A percentile compares a stretch with the other conserved stretches of the same genome.
Conservation (phyloP, 495 filamentous ascomycete genomes). For the Aspergillus haitiensis region DNA sequence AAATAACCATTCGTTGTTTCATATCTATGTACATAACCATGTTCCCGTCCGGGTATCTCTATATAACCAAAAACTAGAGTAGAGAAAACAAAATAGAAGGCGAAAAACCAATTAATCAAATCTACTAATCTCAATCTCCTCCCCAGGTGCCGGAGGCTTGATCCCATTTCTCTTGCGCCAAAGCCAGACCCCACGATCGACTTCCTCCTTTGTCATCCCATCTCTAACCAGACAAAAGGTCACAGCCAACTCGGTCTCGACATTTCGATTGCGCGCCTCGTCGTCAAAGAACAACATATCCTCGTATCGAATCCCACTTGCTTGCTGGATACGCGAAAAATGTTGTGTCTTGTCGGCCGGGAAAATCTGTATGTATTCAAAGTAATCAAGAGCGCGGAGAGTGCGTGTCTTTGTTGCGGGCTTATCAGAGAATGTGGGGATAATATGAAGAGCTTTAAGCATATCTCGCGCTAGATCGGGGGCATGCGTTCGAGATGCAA, state of each 20-base stretch:
- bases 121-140: conserved; percentile 2
- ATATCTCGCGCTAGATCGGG: conserved; percentile 80
- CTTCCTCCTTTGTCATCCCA: conserved; percentile 74
- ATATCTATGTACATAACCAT: no score
- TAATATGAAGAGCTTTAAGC: conserved; percentile 70
- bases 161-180: conserved; percentile 77
- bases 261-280: conserved; percentile 81
- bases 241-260: conserved; percentile 76
- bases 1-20: no score
- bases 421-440: conserved; percentile 49
- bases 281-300: conserved; percentile 99
- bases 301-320: conserved; percentile 61
- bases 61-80: not conserved
- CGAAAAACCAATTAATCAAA: not conserved
- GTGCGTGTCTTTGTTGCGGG: conserved; percentile 38
- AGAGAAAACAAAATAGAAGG: not conserved
- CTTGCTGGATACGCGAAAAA: conserved; percentile 68
- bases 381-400: conserved; percentile 67
- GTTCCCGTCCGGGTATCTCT: conserved; percentile 8
- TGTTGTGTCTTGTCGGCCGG: conserved; percentile 84
- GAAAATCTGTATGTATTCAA: conserved; percentile 85
- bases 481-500: conserved; percentile 79
- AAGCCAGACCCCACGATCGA: conserved; percentile 75
- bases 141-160: conserved; percentile 22
- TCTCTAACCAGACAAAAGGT: conserved; percentile 78